Evolutionary conservation across 2,329 filamentous ascomycete species (phyloP), one percentile per base, ranked within the genome.

Genomic region (Calycina herbarum): DNA sequence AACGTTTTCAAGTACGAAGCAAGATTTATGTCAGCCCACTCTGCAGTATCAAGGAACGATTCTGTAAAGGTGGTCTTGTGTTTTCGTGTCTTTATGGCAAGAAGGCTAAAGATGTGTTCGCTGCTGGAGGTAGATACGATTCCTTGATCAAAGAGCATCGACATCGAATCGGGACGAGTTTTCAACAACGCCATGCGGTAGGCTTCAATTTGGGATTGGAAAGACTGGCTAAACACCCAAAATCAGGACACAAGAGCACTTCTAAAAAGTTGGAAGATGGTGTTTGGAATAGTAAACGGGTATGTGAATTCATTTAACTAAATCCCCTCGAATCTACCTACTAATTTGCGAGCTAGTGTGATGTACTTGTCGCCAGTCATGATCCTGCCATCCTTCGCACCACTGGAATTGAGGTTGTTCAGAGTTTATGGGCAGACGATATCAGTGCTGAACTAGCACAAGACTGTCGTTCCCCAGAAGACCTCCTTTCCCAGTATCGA

Each of bases 191-290:
- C 24, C 92, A 96, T 75, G 94, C 93, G 5, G 95, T 98, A 11
- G 95, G 96, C 0, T 94, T 98, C 75, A 96, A 93, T 73, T 81
- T 98, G 51, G 91, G 91, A 29, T 96, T 94, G 88, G 94, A 97
- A 73, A 87, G 90, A 65, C 87, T 92, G 75, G 80, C 85, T 2
- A 67, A 73, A 62, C 64, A 74, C 27, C 86, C 86, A 64, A 77
- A 78, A 71, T 71, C 79, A 45, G 79, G 79, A 1, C 80, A 81
- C 2, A 86, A 85, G 68, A 78, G 82, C 0, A 91, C 89, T n/a
- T 94, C 91, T 77, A 92, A 90, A 72, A 74, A 82, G 7, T 86
- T 91, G 65, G 86, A 89, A 42, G 90, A 93, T 51, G 78, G 82
- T 5, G 80, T 88, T 20, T 91, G 90, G 78, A 83, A 82, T 35